Percentiles rank a stretch among this genome's conserved stretches.
Conservation (phyloP, 2,329 filamentous ascomycete species). For the Cladosporium sphaerospermum region DNA sequence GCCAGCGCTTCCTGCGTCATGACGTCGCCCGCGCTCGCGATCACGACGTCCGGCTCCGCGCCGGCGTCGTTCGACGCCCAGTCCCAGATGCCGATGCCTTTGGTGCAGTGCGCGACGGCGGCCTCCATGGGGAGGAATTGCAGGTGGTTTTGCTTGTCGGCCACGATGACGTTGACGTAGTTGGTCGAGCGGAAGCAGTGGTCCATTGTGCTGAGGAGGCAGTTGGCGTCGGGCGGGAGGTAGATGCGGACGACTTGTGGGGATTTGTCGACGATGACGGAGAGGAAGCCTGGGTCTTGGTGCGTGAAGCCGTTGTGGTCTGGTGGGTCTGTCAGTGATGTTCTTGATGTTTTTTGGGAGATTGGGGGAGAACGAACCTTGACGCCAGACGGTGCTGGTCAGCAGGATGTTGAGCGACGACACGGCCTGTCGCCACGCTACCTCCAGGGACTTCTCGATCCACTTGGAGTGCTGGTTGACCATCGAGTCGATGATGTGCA, state of each 20-base stretch:
- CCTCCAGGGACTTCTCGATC: slow-evolving; percentile 75
- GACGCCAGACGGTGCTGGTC: slow-evolving; percentile 72
- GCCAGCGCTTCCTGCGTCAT: slow-evolving; percentile 68
- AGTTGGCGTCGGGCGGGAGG: slow-evolving; percentile 73
- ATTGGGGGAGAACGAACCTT: slow-evolving; percentile 32
- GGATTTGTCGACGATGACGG: slow-evolving; percentile 72
- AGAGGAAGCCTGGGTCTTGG: slow-evolving; percentile 73
- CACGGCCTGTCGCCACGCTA: slow-evolving; percentile 68
- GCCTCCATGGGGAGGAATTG: slow-evolving; percentile 70
- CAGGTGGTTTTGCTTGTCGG: slow-evolving; percentile 73
- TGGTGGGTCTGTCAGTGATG: slow-evolving; percentile 1
- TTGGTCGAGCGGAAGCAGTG: slow-evolving; percentile 68
- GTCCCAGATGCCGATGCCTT: slow-evolving; percentile 72
- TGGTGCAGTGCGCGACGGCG: slow-evolving; percentile 69
- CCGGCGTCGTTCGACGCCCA: slow-evolving; percentile 67
- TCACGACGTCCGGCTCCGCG: slow-evolving; percentile 64
- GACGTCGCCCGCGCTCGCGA: slow-evolving; percentile 70
- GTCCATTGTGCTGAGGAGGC: slow-evolving; percentile 66
- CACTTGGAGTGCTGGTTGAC: slow-evolving; percentile 83
- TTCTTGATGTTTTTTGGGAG: not conserved
- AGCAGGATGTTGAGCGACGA: slow-evolving; percentile 74
- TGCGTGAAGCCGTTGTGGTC: slow-evolving; percentile 82
- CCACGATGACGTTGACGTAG: slow-evolving; percentile 76
- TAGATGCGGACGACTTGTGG: slow-evolving; percentile 77
- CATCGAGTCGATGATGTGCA: slow-evolving; percentile 79